Evolutionary conservation across 768 basidiomycete species (phyloP), one percentile per base, ranked within the genome.

Genomic region (Tulasnella sp.): DNA sequence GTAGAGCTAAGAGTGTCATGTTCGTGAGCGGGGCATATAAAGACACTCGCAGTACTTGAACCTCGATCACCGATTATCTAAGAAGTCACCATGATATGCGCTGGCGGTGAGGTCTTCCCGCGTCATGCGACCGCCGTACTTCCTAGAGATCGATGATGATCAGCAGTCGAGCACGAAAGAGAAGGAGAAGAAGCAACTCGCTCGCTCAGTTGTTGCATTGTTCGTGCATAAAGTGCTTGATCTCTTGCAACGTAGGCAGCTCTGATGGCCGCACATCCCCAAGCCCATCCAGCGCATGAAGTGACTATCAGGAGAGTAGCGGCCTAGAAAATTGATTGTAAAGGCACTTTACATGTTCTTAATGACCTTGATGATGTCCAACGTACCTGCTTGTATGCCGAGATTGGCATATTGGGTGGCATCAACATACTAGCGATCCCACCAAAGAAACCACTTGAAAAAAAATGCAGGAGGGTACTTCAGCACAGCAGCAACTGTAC

Each of bases 351-450:
- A 48, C 9, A 24, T 9, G 45, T n/a, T n/a, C n/a, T n/a, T n/a
- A n/a, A n/a, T 19, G 4, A n/a, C 8, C 4, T 3, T 38, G 7
- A 38, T 11, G 9, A 30, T 2, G n/a, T n/a, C n/a, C n/a, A n/a
- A 22, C 21, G 24, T 42, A 56, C 54, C 42, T 42, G 27, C 4
- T 42, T 17, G 19, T 42, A 56, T 2, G 22, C 43, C 44, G 41
- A 41, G 30, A 56, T 56, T n/a, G 54, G 54, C 54, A 56, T 56
- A 27, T 56, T 56, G 15, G 54, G 4, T 22, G 54, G 54, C 42
- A 56, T 43, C 41, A 56, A 42, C 4, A 56, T 3, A 43, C 54
- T 56, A 19, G 54, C 54, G 19, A 56, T 46, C 11, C 54, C 54
- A 56, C 34, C 54, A 29, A 56, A 56, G 29, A 56, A 56, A 19